Percentiles rank a stretch among this genome's conserved stretches.
phyloP scores from a whole-genome alignment of 2,329 filamentous ascomycete genomes.

The Microsporum canis region DNA sequence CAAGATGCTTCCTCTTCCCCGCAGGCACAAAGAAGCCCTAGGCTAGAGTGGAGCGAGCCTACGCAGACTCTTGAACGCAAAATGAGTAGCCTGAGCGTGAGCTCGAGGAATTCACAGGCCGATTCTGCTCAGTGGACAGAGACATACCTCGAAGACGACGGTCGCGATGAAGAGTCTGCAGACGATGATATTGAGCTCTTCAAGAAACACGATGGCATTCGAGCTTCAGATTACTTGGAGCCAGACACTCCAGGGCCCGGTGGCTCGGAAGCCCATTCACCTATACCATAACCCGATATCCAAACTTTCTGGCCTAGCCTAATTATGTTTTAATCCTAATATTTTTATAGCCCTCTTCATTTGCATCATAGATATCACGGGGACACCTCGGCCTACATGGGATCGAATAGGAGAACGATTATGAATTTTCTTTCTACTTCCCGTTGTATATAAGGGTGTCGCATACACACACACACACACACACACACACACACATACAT shows the following conservation, averaged over 20 bases:
- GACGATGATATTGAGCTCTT: neutral
- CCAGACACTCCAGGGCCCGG: neutral
- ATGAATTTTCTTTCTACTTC: neutral
- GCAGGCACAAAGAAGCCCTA: neutral
- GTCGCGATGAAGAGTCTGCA: conserved; percentile 6
- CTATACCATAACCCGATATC: neutral
- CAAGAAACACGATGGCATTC: neutral
- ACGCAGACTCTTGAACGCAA: neutral
- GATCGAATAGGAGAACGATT: neutral
- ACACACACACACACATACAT: too few relatives aligned
- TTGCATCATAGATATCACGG: neutral
- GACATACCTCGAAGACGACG: conserved; percentile 13
- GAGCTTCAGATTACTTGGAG: neutral
- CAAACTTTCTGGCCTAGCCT: neutral
- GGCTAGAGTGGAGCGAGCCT: neutral
- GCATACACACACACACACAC: neutral
- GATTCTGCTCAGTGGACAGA: conserved; percentile 16
- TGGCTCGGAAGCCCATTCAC: neutral
- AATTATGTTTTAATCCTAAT: neutral
- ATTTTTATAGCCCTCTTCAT: neutral
- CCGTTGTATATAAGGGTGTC: neutral
- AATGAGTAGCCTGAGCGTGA: conserved; percentile 2
- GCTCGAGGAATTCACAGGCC: conserved; percentile 10
- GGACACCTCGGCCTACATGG: neutral
- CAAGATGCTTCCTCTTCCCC: neutral